Percentiles rank a stretch among this genome's conserved stretches.
These are phyloP conservation scores for Aureobasidium sp. DNA, from an alignment of 2,329 filamentous ascomycete species.

Conservation along the genomic window DNA sequence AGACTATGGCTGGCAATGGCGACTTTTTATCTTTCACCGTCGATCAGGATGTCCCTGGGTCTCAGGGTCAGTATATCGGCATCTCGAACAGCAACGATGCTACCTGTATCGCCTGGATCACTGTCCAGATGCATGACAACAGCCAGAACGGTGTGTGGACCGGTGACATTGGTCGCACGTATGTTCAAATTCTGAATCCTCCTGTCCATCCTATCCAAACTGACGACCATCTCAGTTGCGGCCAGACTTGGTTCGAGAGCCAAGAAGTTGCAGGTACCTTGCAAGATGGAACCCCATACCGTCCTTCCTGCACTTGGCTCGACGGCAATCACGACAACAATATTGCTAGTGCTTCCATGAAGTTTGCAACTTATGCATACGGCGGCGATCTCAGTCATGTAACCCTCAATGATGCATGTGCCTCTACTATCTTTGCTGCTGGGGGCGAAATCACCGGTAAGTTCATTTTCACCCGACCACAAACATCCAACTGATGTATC, in stretches of 20 bases:
- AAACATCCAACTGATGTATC: background rate
- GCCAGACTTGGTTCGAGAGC: no score
- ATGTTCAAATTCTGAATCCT: no score
- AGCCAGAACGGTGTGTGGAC: background rate
- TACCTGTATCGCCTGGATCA: background rate
- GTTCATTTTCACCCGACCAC: background rate
- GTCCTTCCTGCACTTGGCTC: background rate
- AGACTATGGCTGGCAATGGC: background rate
- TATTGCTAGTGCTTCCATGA: background rate
- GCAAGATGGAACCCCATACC: background rate
- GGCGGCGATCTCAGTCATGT: background rate
- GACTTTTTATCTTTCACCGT: background rate
- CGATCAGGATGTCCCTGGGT: background rate
- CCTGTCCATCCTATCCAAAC: no score
- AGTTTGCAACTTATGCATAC: background rate
- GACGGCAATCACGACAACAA: background rate
- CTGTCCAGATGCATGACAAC: background rate
- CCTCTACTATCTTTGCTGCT: background rate
- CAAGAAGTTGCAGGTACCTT: no score
- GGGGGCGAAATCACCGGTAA: background rate
- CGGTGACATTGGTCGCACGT: background rate
- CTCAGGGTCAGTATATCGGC: background rate
- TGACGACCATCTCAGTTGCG: no score
- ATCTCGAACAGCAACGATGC: background rate
- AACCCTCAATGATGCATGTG: background rate